Evolutionary conservation across 371 early-diverging fungal genomes (phyloP).

Genomic region (Circinella minor): DNA sequence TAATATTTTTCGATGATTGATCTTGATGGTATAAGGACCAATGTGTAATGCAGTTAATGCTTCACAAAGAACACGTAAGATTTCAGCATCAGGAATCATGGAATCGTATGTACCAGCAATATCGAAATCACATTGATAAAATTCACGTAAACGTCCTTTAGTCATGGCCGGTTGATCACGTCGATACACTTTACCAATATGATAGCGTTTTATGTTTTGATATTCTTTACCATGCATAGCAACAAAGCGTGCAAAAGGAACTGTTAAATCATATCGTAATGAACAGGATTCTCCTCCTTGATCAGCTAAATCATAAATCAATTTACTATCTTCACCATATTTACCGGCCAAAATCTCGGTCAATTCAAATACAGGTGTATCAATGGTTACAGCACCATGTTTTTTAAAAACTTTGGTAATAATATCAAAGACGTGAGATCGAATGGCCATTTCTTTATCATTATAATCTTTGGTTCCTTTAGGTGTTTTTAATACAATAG

Average conservation of each 20-base stretch:
- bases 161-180: slow-evolving; percentile 99
- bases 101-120: slow-evolving; percentile 96
- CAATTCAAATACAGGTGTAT: slow-evolving; percentile 99
- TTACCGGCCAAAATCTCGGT: slow-evolving; percentile 98
- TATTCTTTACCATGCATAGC: slow-evolving; percentile 89
- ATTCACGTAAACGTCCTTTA: slow-evolving; percentile 99
- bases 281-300: slow-evolving; percentile 99
- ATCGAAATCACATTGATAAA: slow-evolving; percentile 99
- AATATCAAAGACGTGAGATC: slow-evolving; percentile 90
- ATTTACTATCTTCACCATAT: slow-evolving; percentile 99
- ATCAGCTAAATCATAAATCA: slow-evolving; percentile 98
- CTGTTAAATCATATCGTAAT: slow-evolving; percentile 98
- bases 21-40: slow-evolving; percentile 87
- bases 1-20: slow-evolving; percentile 97
- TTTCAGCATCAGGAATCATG: slow-evolving; percentile 98
- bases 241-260: slow-evolving; percentile 99
- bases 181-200: slow-evolving; percentile 99
- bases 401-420: slow-evolving; percentile 89
- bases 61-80: slow-evolving; percentile 86
- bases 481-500: background rate
- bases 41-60: slow-evolving; percentile 79
- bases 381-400: slow-evolving; percentile 98
- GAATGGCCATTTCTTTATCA: slow-evolving; percentile 94
- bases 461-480: slow-evolving; percentile 95
- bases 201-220: slow-evolving; percentile 96